Base-by-base conservation (phyloP, 2,329 filamentous ascomycete genomes). In the Apiospora rasikravindrae region DNA sequence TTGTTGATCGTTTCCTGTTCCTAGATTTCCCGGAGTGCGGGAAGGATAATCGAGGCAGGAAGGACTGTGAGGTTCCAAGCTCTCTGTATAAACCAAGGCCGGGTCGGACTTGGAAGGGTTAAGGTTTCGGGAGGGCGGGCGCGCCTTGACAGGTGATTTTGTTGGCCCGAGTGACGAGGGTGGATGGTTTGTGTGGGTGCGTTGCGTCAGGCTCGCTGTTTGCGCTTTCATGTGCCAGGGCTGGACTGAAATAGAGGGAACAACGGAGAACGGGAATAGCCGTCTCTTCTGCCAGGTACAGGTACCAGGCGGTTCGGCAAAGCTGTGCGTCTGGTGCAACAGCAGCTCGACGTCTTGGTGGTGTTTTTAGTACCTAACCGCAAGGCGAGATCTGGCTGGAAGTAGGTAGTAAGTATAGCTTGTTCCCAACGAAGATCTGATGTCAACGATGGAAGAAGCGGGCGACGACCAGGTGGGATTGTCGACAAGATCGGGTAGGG, bases 91-190 rank as follows among this genome's bases (percentile, higher is more conserved):
- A 22, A n/a, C 26, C 53, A 61, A 61, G 53, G 29, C 53, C 53
- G 53, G 29, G 53, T 61, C 29, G 16, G 33, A 61, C 16, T 37
- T 37, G 29, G 29, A 6, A n/a, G n/a, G 33, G 19, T n/a, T 64
- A 64, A 13, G 22, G 33, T 64, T 40, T 40, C 11, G 57, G 33
- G 57, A 64, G 33, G 57, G 57, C 57, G n/a, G 53, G 53, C 29
- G 53, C 53, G 53, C 53, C 53, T 61, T 61, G 53, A 61, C 53
- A 61, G 53, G 53, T 61, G 53, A 61, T 61, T 61, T 61, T 61
- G 53, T 61, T 61, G 53, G 53, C 53, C 33, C 51, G 51, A 29
- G 51, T 57, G 51, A 57, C 51, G 51, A 14, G 51, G 51, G 26
- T 19, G 51, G 51, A 33, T 57, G 29, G 53, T 26, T 61, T 29